Evolutionary conservation across 2,329 filamentous ascomycete genomes (phyloP), one percentile per base, ranked within the genome.

Genomic region (Onygena corvina): DNA sequence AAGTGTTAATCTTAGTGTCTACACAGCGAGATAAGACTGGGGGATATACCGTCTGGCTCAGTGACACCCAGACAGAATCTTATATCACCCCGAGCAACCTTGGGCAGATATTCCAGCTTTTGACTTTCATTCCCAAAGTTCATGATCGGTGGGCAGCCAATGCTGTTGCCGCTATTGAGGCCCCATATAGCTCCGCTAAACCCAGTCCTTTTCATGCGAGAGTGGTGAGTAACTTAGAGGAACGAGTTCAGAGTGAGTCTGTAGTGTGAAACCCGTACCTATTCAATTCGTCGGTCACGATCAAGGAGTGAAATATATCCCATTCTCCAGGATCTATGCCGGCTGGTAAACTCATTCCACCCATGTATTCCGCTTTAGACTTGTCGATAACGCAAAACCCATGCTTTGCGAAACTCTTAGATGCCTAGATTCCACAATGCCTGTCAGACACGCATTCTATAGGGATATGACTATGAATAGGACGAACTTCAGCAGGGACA

Each of bases 21-120:
- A 29, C 11, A 5, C 27, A 5, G 5, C 4, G 33, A 36, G 12
- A 18, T 36, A 36, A 6, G 16, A 36, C 12, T n/a, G 33, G 33
- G 61, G 66, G 0, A 60, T 53, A 61, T 64, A 68, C 73, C 80
- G 60, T 70, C 71, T 0, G 80, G 79, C 60, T 84, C 80, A 1
- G 80, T 83, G 51, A 83, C 77, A 1, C 77, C 79, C 8, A 83
- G 64, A 57, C 77, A 82, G 57, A 83, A 81, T 48, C 74, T 72
- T 4, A 77, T 76, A 50, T 76, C 71, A 54, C 79, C 77, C 5
- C 63, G 70, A 36, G 80, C 78, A 27, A 83, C 67, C 0, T 71
- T 73, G 0, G 77, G 77, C 8, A 83, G 64, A 72, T 76, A 84
- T 36, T 69, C 69, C 14, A 59, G 62, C 60, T 78, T 78, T 63